Evolutionary conservation across 106 monocot genomes (phyloP), one percentile per base, ranked within the genome.

Genomic region (Dendrobium huoshanense): DNA sequence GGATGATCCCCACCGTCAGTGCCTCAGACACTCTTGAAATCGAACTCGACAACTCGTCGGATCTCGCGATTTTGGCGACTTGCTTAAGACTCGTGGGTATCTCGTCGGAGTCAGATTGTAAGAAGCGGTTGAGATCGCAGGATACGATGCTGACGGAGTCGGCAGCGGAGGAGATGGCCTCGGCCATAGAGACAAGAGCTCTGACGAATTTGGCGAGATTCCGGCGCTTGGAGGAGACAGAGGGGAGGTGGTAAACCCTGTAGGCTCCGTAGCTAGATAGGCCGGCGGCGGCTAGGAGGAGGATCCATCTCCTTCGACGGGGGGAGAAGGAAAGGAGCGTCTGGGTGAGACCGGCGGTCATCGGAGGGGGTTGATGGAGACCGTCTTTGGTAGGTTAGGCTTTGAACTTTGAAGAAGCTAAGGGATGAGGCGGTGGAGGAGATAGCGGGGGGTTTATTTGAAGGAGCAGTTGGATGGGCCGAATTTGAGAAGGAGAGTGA

Each of bases 71-170:
- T 86, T 90, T 96, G 51, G 87, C 77, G 49, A 92, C 18, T 67
- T 96, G 94, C 79, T 41, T 84, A 41, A 94, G 76, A 75, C 81
- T 86, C 54, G 11, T 18, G 61, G 96, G 94, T 44, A 96, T 78
- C 64, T 90, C 89, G 81, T 90, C 86, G 47, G 90, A 83, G 9
- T 90, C 90, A 67, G 94, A 90, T 41, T 82, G 86, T 43, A 96
- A 85, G 84, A 96, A 96, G 3, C 61, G 83, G 58, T 84, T 86
- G 44, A 96, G 81, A 47, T 96, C 96, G 72, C 78, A 74, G 72
- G 91, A 86, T 40, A 92, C 78, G 13, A 94, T 82, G 29, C 75
- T 84, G 13, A 85, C 75, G 64, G 90, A 77, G 44, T 88, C 88
- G 25, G 88, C 88, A 41, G 89, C 77, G 73, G 85, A 81, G 24